A percentile compares a stretch with the other conserved stretches of the same genome.
These are phyloP conservation scores for Brassica nigra DNA, from an alignment of 345 rosid genomes.

Conservation along the genomic window DNA sequence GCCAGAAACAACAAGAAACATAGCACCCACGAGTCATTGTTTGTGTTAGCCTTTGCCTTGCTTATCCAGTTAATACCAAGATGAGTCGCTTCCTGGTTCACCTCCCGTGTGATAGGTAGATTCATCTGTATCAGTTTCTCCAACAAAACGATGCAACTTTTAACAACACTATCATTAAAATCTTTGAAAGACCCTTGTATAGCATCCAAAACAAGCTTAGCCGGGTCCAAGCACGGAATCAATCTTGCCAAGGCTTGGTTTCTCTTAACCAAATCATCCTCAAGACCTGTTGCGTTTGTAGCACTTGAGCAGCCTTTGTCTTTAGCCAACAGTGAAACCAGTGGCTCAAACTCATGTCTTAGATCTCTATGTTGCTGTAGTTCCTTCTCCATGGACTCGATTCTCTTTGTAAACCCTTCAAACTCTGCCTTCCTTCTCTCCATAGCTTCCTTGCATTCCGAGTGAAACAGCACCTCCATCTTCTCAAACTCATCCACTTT, in stretches of 20 bases:
- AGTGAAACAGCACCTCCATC: not conserved
- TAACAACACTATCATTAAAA: constrained; percentile 3
- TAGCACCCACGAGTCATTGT: not conserved
- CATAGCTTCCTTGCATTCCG: not conserved
- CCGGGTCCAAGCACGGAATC: constrained; percentile 27
- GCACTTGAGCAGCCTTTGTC: not conserved
- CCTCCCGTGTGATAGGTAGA: not conserved
- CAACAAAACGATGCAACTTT: constrained; percentile 23
- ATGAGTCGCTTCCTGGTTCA: constrained; percentile 22
- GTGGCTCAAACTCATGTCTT: not conserved
- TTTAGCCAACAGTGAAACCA: not conserved
- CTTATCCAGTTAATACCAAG: constrained; percentile 24
- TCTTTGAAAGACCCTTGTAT: constrained; percentile 5
- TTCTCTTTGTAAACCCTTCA: not conserved
- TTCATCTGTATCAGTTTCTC: constrained; percentile 14
- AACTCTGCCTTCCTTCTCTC: not conserved
- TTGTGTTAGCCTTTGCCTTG: not conserved
- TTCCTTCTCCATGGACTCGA: not conserved
- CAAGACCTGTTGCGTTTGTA: not conserved
- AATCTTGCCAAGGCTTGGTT: constrained; percentile 25
- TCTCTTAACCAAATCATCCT: constrained; percentile 19
- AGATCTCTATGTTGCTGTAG: not conserved
- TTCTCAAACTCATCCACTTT: not conserved
- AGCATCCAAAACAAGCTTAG: constrained; percentile 30
- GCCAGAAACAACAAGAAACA: constrained; percentile 32